Conservation (phyloP, 345 rosid genomes). For the Ricinus communis region DNA sequence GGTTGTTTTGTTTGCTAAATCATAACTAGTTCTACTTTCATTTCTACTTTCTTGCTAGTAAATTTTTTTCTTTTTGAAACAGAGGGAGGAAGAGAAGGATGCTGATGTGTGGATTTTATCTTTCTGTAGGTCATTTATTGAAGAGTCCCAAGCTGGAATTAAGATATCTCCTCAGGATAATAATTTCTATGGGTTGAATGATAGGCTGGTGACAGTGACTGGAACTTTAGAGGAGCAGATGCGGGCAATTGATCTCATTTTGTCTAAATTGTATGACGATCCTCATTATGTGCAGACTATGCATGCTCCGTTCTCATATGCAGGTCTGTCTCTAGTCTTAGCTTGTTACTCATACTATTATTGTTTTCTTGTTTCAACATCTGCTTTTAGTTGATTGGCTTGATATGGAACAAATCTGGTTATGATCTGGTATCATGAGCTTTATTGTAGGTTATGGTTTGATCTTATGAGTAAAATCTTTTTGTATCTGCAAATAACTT, state of each 20-base stretch:
- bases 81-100: not conserved
- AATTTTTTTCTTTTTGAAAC: not conserved
- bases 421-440: not conserved
- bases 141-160: conserved; percentile 91
- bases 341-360: conserved; percentile 4
- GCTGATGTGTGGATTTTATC: conserved; percentile 28
- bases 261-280: conserved; percentile 83
- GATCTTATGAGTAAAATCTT: not conserved
- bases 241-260: conserved; percentile 83
- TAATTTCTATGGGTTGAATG: conserved; percentile 81
- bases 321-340: conserved; percentile 51
- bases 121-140: conserved; percentile 83
- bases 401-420: not conserved
- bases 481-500: not conserved
- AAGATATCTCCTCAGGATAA: conserved; percentile 92
- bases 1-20: not conserved
- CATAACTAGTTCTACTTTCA: not conserved
- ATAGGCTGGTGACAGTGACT: conserved; percentile 85
- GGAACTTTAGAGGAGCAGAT: conserved; percentile 92
- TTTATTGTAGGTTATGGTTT: not conserved
- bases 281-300: conserved; percentile 78
- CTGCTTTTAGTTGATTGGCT: not conserved
- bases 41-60: not conserved
- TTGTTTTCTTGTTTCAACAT: conserved; percentile 4
- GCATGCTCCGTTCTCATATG: conserved; percentile 85